These are phyloP conservation scores for Mycosarcoma maydis DNA, from an alignment of 1,284 basidiomycete species.

Conservation along the genomic window DNA sequence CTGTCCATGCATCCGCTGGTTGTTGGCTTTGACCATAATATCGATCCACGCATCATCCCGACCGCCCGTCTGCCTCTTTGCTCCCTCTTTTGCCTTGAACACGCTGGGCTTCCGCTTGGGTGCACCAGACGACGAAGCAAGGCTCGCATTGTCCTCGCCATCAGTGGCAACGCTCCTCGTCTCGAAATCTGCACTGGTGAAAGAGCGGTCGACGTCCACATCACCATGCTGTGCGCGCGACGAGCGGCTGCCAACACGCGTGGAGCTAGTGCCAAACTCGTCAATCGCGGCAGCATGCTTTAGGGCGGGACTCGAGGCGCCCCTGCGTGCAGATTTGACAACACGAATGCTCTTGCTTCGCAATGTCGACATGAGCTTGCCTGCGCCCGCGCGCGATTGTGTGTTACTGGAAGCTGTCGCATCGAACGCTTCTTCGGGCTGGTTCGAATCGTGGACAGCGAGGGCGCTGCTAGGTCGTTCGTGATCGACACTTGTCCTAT, in stretches of 20 bases:
- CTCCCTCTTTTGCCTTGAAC: constrained; percentile 5
- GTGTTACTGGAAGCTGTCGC: constrained; percentile 8
- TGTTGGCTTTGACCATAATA: constrained; percentile 43
- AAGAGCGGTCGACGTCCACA: constrained; percentile 29
- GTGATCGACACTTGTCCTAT: constrained; percentile 11
- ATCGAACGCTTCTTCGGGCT: background rate
- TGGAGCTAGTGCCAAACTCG: background rate
- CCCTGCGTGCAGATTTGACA: constrained; percentile 33
- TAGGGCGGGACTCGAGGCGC: constrained; percentile 20
- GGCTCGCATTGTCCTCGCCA: constrained; percentile 13
- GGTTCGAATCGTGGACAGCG: background rate
- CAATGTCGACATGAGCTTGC: constrained; percentile 40
- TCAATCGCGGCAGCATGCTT: constrained; percentile 4
- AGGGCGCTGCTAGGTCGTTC: background rate
- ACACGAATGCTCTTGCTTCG: constrained; percentile 36
- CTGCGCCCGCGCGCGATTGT: constrained; percentile 10
- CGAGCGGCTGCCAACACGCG: background rate
- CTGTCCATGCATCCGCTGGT: constrained; percentile 41
- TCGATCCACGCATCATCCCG: constrained; percentile 56
- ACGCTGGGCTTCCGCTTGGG: constrained; percentile 4
- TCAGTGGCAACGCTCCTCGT: constrained; percentile 36
- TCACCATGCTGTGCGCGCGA: constrained; percentile 17
- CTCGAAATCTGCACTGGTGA: constrained; percentile 56
- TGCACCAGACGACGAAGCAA: constrained; percentile 1
- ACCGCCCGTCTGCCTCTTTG: constrained; percentile 18